Evolutionary conservation across 1,139 yeast species (phyloP).

Genomic region (Kluyveromyces sp.): DNA sequence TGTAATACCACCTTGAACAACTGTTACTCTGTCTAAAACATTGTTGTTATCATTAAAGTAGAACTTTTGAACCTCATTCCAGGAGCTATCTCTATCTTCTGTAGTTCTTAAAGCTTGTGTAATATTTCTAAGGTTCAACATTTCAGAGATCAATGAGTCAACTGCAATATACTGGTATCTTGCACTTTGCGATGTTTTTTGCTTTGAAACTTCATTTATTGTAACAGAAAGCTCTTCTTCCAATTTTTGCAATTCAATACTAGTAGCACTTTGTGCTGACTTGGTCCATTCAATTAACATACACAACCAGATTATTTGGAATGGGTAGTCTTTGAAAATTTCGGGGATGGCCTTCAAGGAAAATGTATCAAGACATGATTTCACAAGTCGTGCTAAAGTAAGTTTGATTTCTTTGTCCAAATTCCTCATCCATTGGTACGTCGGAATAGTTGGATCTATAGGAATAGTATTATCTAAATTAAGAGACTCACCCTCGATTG

Average conservation of each 20-base stretch:
- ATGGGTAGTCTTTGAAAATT: constrained; percentile 36
- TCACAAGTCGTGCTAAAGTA: constrained; percentile 38
- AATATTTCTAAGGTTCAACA: constrained; percentile 53
- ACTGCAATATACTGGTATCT: constrained; percentile 30
- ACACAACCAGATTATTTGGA: constrained; percentile 53
- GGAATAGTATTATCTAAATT: constrained; percentile 40
- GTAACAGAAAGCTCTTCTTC: neutral
- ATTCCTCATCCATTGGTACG: constrained; percentile 57
- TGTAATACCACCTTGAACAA: constrained; percentile 46
- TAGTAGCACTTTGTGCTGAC: neutral
- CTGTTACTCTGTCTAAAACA: constrained; percentile 33
- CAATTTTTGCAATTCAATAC: neutral
- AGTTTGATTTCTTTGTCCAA: constrained; percentile 49
- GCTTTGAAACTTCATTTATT: neutral
- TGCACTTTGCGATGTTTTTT: neutral
- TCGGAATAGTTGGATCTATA: constrained; percentile 35
- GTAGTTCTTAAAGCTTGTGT: constrained; percentile 24
- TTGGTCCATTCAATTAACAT: constrained; percentile 54
- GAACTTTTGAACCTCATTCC: constrained; percentile 53
- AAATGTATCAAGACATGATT: constrained; percentile 25
- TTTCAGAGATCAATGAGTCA: constrained; percentile 58
- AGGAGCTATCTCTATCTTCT: constrained; percentile 22
- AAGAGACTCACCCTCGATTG: constrained; percentile 60
- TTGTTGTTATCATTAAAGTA: constrained; percentile 29
- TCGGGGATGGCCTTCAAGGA: constrained; percentile 9